Evolutionary conservation across 495 filamentous ascomycete species (phyloP), one percentile per base, ranked within the genome.

Genomic region (Aspergillus ostianus): DNA sequence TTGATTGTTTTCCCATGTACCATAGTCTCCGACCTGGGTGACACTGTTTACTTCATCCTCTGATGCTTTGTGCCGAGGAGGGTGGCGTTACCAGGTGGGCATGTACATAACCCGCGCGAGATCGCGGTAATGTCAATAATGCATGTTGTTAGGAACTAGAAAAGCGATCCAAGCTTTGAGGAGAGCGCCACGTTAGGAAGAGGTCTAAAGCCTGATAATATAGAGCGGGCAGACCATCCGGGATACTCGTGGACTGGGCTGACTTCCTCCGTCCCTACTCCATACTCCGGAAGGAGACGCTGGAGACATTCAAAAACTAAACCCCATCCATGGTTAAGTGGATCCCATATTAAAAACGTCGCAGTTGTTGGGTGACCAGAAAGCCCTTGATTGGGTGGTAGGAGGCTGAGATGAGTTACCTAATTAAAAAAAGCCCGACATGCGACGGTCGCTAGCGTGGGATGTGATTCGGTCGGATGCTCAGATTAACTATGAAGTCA

Each of bases 41-140:
- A 58, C 51, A 41, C 49, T 47, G 27, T 60, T 41, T 56, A 18
- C 18, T 20, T 51, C 15, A 29, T 44, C 41, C 47, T 49, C 27
- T 6, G 30, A 32, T 12, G 30, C 30, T 32, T 32, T 32, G 48
- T 47, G 47, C 44, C 50, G 6, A 56, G 48, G 57, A 48, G 46
- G 64, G 59, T 60, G 52, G 61, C 61, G 60, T 57, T 62, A 50
- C 49, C 50, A 50, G 51, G 53, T 63, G 64, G 66, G 60, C 60
- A 62, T 68, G 70, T 73, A 73, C 61, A 73, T 73, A 71, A 64
- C 59, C 61, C 62, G 66, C 60, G 58, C 67, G 57, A 61, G 64
- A 56, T 68, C 64, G 70, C 63, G 62, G 62, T 64, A 61, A 62
- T 68, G 61, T 62, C 65, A 65, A 65, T 66, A 62, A 56, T 61